Evolutionary conservation across 495 filamentous ascomycete species (phyloP).

Genomic region (Viridothelium virens): DNA sequence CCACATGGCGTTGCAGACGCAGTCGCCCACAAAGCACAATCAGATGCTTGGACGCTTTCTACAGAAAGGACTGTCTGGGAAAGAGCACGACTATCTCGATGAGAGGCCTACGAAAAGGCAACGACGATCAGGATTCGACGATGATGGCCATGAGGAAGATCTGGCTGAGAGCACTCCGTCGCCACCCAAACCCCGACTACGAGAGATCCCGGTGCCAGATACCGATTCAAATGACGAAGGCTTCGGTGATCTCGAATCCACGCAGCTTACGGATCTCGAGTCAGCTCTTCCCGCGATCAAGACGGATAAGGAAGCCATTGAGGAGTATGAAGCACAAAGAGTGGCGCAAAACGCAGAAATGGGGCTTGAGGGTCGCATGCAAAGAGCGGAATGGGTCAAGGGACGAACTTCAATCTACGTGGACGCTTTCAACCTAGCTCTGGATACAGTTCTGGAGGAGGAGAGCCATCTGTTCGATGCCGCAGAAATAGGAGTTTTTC

Average conservation of each 20-base stretch:
- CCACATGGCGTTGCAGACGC: slow-evolving; percentile 23
- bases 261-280: slow-evolving; percentile 63
- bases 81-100: slow-evolving; percentile 25
- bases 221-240: slow-evolving; percentile 28
- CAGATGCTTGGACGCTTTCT: slow-evolving; percentile 29
- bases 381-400: slow-evolving; percentile 50
- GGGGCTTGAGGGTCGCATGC: slow-evolving; percentile 43
- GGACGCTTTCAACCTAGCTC: slow-evolving; percentile 89
- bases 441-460: slow-evolving; percentile 84
- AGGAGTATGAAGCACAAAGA: slow-evolving; percentile 65
- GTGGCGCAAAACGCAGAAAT: slow-evolving; percentile 38
- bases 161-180: slow-evolving; percentile 10
- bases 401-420: slow-evolving; percentile 87
- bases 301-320: slow-evolving; percentile 62
- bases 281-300: slow-evolving; percentile 61
- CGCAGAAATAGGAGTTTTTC: slow-evolving; percentile 70
- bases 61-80: slow-evolving; percentile 24
- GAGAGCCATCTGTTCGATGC: slow-evolving; percentile 81
- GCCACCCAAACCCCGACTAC: slow-evolving; percentile 8
- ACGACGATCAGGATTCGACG: slow-evolving; percentile 12
- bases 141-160: slow-evolving; percentile 8
- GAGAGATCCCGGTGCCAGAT: slow-evolving; percentile 31
- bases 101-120: slow-evolving; percentile 29
- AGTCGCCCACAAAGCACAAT: slow-evolving; percentile 34
- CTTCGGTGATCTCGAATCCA: slow-evolving; percentile 25